Base-by-base conservation (phyloP, 805 yeast species). In the Cyberlindnera petersonii region DNA sequence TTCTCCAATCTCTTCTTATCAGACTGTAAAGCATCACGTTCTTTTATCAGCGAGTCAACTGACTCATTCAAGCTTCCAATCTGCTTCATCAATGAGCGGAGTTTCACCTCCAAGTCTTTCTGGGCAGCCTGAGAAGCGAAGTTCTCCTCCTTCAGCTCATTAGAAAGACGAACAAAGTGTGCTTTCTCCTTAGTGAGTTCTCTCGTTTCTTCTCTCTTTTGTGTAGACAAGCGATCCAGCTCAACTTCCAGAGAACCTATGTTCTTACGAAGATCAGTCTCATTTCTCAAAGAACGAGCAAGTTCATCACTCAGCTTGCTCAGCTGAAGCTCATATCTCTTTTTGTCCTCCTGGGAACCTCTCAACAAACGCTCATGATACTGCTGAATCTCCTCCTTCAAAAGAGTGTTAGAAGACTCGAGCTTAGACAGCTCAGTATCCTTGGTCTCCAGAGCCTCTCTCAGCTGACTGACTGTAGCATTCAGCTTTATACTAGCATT, bases 211-310 rank as follows among this genome's bases (percentile, higher is more conserved):
- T 58, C 49, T 11, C 55, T 59, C 33, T 58, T 54, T 26, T 61
- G 65, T n/a, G 62, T 64, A 24, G 68, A 61, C n/a, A 74, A 56
- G 8, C 75, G 72, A 44, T 79, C 86, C 31, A 77, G 60, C 43
- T 79, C 82, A 46, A 79, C 71, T 30, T 71, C 74, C 20, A 82
- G 60, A 26, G 75, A 75, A 37, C 84, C 81, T 47, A 80, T 65
- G 32, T 74, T 79, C 48, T 79, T 82, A 43, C 79, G 75, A 39
- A 82, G 58, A 22, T 73, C 76, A 1, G 86, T 78, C 56, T 86
- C 95, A 26, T 68, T 69, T 49, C 79, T 78, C 62, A 79, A 65
- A 46, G 75, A 71, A 39, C 66, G 64, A 26, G 71, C 66, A 26
- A 86, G 55, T 33, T 78, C 79, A 24, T 66, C 66, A 46, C 72